A percentile compares a stretch with the other conserved stretches of the same genome.
Conservation (phyloP, 345 rosid species). For the Gossypium arboreum region DNA sequence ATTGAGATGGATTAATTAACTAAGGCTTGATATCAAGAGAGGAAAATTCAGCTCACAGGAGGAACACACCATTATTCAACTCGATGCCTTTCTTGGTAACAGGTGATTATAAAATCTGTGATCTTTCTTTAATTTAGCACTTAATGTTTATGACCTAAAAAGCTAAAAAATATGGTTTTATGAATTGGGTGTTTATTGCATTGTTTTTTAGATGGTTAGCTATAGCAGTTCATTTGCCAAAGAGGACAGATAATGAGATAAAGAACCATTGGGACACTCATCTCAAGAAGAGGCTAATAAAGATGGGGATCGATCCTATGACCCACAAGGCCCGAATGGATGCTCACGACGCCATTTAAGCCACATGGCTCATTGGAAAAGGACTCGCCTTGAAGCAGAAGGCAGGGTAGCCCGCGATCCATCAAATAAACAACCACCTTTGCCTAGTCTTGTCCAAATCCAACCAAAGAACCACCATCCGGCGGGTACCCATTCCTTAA, state of each 20-base stretch:
- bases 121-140: too few species aligned
- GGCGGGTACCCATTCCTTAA: not conserved
- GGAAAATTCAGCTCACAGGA: conserved; percentile 50
- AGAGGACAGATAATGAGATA: conserved; percentile 46
- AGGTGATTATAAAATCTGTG: conserved; percentile 20
- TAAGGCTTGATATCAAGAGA: conserved; percentile 55
- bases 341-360: conserved; percentile 24
- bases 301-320: conserved; percentile 35
- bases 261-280: conserved; percentile 52
- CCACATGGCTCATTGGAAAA: conserved; percentile 46
- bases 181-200: not conserved
- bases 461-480: conserved; percentile 3
- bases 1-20: conserved; percentile 55
- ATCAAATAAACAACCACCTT: conserved; percentile 9
- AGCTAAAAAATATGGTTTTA: not conserved
- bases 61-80: conserved; percentile 54
- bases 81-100: conserved; percentile 57
- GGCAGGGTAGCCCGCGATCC: conserved; percentile 23
- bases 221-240: conserved; percentile 40
- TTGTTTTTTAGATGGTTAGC: conserved; percentile 39
- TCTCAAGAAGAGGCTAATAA: conserved; percentile 36
- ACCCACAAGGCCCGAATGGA: conserved; percentile 40
- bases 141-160: too few species aligned
- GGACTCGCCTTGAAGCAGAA: conserved; percentile 37
- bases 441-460: not conserved